Base-by-base conservation (phyloP, 2,329 filamentous ascomycete species). In the Nothopassalora personata region DNA sequence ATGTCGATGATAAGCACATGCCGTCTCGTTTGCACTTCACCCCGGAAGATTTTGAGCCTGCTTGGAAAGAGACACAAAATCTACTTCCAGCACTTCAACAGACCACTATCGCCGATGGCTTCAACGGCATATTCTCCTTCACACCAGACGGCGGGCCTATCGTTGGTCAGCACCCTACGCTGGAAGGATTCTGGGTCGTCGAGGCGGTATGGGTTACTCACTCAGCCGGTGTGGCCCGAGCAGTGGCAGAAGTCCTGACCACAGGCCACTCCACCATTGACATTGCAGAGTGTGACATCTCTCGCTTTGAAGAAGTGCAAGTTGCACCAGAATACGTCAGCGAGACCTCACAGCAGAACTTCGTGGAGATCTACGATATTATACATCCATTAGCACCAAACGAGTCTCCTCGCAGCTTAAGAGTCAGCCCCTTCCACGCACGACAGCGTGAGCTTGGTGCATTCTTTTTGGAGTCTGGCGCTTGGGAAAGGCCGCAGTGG, bases 151-250 rank as follows among this genome's bases (percentile, higher is more conserved):
- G 84, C 0, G 83, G 82, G 0, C 81, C 84, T 0, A 75, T 87
- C 0, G 75, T 87, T 1, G 84, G 84, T 2, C 78, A 81, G 64
- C 76, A 82, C 0, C 83, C 84, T 6, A 78, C 77, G 13, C 70
- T 87, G 0, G 81, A 86, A 49, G 82, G 82, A 11, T 86, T 87
- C 71, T 86, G 79, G 64, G 82, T 87, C 0, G 84, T 84, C 0
- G 84, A 87, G 65, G 84, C 84, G 5, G 83, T 87, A 0, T 87
- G 84, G 84, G 84, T 86, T 0, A 87, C 84, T 18, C 84, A 87
- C 63, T 86, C 84, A 0, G 83, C 83, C 0, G 84, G 84, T 27
- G 81, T 86, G 1, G 84, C 84, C 8, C 79, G 82, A 28, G 83
- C 84, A 0, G 68, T 87, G 1, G 84, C 84, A 0, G 78, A 87